These are phyloP conservation scores for Phlyctochytrium bullatum DNA, from an alignment of 192 early-diverging fungal species.

Conservation along the genomic window DNA sequence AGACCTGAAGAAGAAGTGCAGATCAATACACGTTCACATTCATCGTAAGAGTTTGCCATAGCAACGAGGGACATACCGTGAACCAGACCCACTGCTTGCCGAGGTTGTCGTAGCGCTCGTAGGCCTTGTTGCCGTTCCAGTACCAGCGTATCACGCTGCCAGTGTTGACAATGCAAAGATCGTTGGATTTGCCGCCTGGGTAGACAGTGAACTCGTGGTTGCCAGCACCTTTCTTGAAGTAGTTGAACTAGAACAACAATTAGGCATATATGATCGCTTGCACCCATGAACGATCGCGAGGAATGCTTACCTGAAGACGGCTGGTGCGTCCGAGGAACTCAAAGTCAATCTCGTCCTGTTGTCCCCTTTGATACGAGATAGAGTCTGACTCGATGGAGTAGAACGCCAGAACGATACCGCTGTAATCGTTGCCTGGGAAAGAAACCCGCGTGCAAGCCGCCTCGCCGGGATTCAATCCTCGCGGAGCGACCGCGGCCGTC, in stretches of 20 bases:
- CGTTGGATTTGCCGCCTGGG: not conserved
- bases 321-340: not conserved
- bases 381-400: not conserved
- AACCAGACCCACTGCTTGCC: not conserved
- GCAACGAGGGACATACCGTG: not conserved
- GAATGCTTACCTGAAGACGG: too few species aligned
- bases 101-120: not conserved
- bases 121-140: not conserved
- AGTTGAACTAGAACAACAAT: slow-evolving; percentile 6
- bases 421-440: slow-evolving; percentile 1
- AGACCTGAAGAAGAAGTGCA: too few species aligned
- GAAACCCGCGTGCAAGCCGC: not conserved
- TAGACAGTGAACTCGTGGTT: not conserved
- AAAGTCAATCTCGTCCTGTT: not conserved
- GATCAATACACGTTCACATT: not conserved
- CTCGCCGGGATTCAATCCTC: not conserved
- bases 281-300: too few species aligned
- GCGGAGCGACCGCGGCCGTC: not conserved
- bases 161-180: not conserved
- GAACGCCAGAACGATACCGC: not conserved
- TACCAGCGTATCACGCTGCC: not conserved
- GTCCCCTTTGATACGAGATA: not conserved
- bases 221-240: not conserved
- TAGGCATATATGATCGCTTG: too few species aligned
- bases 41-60: not conserved